Evolutionary conservation across 2,329 filamentous ascomycete species (phyloP), one percentile per base, ranked within the genome.

Genomic region (Fusarium pseudograminearum): DNA sequence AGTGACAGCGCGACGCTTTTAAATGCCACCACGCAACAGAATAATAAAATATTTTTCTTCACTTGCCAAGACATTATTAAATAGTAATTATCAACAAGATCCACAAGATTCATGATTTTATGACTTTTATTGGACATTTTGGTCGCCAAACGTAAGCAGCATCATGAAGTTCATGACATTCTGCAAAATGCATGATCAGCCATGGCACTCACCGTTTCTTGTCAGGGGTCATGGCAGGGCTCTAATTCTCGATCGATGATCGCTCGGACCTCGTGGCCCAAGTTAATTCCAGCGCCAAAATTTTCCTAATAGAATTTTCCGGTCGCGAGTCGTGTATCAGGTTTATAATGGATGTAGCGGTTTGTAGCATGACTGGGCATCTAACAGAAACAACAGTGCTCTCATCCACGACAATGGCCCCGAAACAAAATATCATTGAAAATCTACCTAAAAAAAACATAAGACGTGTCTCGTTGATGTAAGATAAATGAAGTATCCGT

Each of bases 81-180:
- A 58, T 53, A 7, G 8, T 24, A 57, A 63, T 71, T 71, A 66
- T 47, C 59, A 53, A 65, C 34, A 3, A 15, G 31, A 16, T 50
- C 69, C 69, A 71, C 69, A 36, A 12, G 16, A 4, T 22, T 4
- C 7, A 11, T 50, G 30, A 45, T 45, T 71, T 71, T 40, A 2
- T 48, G 20, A n/a, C 9, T 41, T 52, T n/a, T 38, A 71, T 71
- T 71, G 69, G 68, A 45, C 5, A 26, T 46, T 12, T 47, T 31
- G 11, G 48, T 71, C 2, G 31, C 34, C 7, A 59, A 66, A 71
- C 69, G 68, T 71, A 71, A 71, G 65, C 44, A 41, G 16, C 15
- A 53, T 44, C 30, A 55, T 26, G 14, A 71, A 71, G 56, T 71
- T 71, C 69, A 71, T 71, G 69, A 71, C 59, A n/a, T 69, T 57